Base-by-base conservation (phyloP, 768 basidiomycete species). In the Chlorophyllum brunneum region DNA sequence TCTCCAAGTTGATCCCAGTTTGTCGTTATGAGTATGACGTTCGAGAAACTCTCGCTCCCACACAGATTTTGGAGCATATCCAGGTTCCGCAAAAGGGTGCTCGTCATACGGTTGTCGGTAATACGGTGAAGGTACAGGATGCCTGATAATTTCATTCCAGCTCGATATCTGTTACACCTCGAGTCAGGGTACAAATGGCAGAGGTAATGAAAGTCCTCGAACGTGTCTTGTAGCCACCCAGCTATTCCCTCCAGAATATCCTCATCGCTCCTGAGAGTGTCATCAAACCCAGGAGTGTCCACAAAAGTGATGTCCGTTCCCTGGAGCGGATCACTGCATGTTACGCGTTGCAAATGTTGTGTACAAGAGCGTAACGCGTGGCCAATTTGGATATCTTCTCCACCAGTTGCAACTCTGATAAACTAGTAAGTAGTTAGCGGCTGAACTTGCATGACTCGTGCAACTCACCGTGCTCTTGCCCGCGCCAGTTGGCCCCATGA, bases 401-500 rank as follows among this genome's bases (percentile, higher is more conserved):
- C 40, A 1, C 39, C 43, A 8, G 46, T 45, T 16, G 37, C 42
- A 13, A 24, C n/a, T 22, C 38, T 20, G 26, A 57, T 57, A 27
- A 57, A 57, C 56, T 57, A 20, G 16, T 10, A 27, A 3, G 11
- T 16, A 23, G 16, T 30, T 8, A 9, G 9, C 15, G 4, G 15
- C 15, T 20, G 15, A 10, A 4, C 16, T 11, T 24, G 2, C 3
- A n/a, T 16, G 15, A 31, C 23, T 5, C 0, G 8, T 45, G n/a
- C 5, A 18, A 30, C 56, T 33, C 22, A 58, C 59, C 4, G 55
- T 52, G 37, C 59, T 61, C 50, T 61, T 61, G 34, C 63, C 63
- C 0, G 54, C 56, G 20, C 63, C 63, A 15, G 61, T 65, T 13
- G 60, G 57, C 6, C 62, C 62, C 59, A 63, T 61, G 15, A 63